Evolutionary conservation across 2,329 filamentous ascomycete genomes (phyloP).

Genomic region (Aspergillus spinulosporus): DNA sequence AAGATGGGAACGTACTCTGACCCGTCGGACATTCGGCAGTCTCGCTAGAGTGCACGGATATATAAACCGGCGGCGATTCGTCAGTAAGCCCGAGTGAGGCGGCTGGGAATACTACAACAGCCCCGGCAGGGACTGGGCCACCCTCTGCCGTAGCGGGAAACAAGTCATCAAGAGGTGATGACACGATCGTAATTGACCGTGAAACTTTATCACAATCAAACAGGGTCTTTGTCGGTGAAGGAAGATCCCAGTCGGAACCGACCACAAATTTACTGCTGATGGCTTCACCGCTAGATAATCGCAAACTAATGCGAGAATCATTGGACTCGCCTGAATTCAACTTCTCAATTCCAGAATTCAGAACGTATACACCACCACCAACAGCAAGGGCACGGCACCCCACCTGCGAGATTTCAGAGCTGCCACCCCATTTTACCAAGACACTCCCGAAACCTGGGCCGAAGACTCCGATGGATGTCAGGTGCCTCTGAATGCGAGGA

Average conservation of each 20-base stretch:
- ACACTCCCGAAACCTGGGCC: constrained; percentile 87
- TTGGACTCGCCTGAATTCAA: constrained; percentile 22
- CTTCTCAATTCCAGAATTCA: constrained; percentile 66
- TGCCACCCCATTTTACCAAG: constrained; percentile 88
- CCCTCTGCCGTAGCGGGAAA: constrained; percentile 74
- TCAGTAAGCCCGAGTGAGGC: constrained; percentile 30
- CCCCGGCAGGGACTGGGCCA: constrained; percentile 71
- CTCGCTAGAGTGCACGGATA: constrained; percentile 79
- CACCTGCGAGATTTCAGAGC: constrained; percentile 86
- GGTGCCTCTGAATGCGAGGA: constrained; percentile 71
- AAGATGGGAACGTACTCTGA: constrained; percentile 72
- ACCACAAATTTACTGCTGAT: constrained; percentile 41
- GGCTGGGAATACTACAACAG: constrained; percentile 44
- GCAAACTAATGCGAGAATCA: constrained; percentile 28
- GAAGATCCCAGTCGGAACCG: constrained; percentile 41
- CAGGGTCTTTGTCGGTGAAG: constrained; percentile 21
- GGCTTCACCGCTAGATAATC: constrained; percentile 39
- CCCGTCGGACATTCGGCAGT: constrained; percentile 85
- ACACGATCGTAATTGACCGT: constrained; percentile 68
- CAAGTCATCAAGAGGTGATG: constrained; percentile 62
- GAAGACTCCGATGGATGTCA: constrained; percentile 83
- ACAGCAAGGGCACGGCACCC: constrained; percentile 88
- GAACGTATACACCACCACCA: constrained; percentile 85
- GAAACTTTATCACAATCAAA: constrained; percentile 48
- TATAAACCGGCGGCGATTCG: constrained; percentile 53